phyloP scores from a whole-genome alignment of 129 eudicot genomes.

The Apium graveolens region DNA sequence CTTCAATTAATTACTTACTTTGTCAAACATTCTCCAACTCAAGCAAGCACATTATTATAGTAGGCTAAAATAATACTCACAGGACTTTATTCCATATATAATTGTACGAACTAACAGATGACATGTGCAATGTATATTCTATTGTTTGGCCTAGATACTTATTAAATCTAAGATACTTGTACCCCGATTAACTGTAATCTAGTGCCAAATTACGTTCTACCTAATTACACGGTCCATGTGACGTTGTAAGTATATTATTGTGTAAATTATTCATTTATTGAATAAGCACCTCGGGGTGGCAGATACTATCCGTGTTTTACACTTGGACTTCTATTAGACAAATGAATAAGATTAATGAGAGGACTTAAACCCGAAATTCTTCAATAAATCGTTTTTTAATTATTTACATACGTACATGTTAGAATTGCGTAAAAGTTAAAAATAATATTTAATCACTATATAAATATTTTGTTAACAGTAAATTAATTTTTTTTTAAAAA shows the following conservation, averaged over 20 bases:
- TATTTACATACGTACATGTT: too few species aligned
- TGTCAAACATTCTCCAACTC: constrained; percentile 8
- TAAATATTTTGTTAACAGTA: too few species aligned
- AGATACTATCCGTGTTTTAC: background rate
- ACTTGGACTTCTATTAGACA: background rate
- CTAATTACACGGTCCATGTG: background rate
- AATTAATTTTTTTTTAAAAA: too few species aligned
- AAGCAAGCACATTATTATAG: background rate
- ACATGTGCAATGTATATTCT: background rate
- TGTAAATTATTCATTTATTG: background rate
- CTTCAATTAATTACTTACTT: background rate
- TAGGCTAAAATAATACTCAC: background rate
- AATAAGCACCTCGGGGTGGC: background rate
- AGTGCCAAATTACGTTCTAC: background rate
- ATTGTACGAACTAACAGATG: background rate
- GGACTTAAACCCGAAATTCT: too few species aligned
- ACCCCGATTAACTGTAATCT: background rate
- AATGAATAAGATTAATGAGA: too few species aligned
- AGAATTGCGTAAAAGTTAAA: too few species aligned
- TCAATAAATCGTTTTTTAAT: too few species aligned
- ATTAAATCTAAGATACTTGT: background rate
- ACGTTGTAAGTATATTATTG: background rate
- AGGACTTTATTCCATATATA: background rate
- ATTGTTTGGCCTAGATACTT: background rate
- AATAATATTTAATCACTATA: too few species aligned